Evolutionary conservation across 2,329 filamentous ascomycete genomes (phyloP).

Genomic region (Epichloe aotearoae): DNA sequence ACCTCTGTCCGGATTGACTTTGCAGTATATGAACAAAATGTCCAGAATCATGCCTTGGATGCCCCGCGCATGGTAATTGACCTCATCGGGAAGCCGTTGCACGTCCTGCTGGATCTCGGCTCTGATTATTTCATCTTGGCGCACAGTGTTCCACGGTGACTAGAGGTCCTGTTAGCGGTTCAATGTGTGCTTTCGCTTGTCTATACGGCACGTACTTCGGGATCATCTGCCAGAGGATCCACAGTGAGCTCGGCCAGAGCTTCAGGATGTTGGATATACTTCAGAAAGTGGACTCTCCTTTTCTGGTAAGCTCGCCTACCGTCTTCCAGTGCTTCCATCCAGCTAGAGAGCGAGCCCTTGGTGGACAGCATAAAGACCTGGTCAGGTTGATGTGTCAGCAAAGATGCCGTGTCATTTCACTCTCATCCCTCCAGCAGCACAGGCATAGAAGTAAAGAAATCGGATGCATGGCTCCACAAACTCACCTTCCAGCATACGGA

Average conservation of each 20-base stretch:
- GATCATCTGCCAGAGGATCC: constrained; percentile 80
- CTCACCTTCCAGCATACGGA: constrained; percentile 85
- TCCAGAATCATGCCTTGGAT: constrained; percentile 77
- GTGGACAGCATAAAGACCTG: constrained; percentile 74
- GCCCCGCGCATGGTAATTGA: constrained; percentile 69
- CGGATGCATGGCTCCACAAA: background rate
- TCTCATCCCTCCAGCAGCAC: background rate
- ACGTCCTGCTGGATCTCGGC: constrained; percentile 92
- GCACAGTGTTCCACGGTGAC: constrained; percentile 84
- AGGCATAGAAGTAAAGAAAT: too few relatives aligned
- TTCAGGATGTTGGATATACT: constrained; percentile 73
- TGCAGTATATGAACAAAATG: constrained; percentile 88
- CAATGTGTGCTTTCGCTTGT: background rate
- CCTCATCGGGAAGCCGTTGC: constrained; percentile 80
- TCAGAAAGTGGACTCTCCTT: constrained; percentile 60
- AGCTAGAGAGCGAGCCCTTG: constrained; percentile 48
- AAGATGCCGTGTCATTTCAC: background rate
- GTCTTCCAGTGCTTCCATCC: constrained; percentile 53
- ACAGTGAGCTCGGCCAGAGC: constrained; percentile 55
- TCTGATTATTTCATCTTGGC: constrained; percentile 70
- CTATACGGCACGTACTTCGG: constrained; percentile 29
- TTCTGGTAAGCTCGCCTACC: constrained; percentile 63
- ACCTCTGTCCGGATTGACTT: constrained; percentile 72
- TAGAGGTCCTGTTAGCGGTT: constrained; percentile 21
- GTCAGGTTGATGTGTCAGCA: constrained; percentile 6